These are phyloP conservation scores for Scytalidium sp. DNA, from an alignment of 2,329 filamentous ascomycete species.

Conservation along the genomic window DNA sequence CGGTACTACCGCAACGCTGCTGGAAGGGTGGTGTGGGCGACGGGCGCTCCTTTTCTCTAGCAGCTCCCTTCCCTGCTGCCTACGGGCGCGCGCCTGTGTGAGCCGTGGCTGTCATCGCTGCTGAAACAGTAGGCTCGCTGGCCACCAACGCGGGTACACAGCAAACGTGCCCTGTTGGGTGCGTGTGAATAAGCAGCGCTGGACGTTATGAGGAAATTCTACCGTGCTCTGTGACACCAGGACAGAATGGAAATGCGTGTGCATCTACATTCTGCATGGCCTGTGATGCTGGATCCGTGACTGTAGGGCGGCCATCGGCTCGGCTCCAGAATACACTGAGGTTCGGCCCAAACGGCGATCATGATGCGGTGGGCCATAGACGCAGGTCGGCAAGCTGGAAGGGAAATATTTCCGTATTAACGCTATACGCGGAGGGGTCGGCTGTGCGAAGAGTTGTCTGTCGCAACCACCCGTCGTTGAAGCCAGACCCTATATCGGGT, in stretches of 20 bases:
- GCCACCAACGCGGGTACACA: background rate
- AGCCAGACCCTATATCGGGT: background rate
- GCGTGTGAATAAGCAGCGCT: background rate
- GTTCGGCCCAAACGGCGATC: background rate
- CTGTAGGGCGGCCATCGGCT: too few species aligned
- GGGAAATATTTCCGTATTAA: background rate
- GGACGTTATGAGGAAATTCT: too few species aligned
- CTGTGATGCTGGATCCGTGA: too few species aligned
- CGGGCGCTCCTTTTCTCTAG: too few species aligned
- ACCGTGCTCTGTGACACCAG: too few species aligned
- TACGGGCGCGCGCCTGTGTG: background rate
- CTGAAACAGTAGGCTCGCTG: background rate
- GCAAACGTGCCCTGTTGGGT: background rate
- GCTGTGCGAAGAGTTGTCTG: background rate
- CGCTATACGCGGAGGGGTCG: background rate
- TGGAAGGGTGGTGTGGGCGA: too few species aligned
- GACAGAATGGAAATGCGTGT: too few species aligned
- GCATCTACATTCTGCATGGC: too few species aligned
- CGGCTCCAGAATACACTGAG: background rate
- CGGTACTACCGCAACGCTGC: too few species aligned
- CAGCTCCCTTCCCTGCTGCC: background rate
- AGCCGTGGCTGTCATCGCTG: background rate
- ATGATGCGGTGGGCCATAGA: background rate
- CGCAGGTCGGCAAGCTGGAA: background rate
- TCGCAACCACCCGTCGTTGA: background rate